Percentiles rank a stretch among this genome's conserved stretches.
Conservation (phyloP, 2,329 filamentous ascomycete species). For the Penicillium paneum region DNA sequence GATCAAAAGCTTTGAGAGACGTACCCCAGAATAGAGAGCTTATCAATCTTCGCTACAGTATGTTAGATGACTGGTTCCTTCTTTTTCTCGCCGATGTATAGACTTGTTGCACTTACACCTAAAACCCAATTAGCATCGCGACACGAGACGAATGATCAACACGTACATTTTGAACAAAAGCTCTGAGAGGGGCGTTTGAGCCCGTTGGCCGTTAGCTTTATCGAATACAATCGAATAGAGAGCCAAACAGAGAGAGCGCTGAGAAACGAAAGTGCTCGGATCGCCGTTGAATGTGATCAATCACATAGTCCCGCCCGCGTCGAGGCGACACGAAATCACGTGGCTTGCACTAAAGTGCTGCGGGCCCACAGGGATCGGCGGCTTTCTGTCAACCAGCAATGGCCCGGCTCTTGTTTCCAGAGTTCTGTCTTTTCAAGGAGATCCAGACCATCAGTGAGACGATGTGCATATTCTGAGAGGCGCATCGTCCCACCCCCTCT, state of each 20-base stretch:
- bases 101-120: constrained; percentile 32
- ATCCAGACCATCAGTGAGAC: background rate
- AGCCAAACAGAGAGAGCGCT: background rate
- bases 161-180: constrained; percentile 18
- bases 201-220: background rate
- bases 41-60: constrained; percentile 73
- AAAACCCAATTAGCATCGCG: constrained; percentile 15
- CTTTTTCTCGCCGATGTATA: background rate
- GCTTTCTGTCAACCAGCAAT: constrained; percentile 1
- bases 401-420: constrained; percentile 5
- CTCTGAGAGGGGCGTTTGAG: background rate
- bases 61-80: background rate
- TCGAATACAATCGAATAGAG: background rate
- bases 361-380: constrained; percentile 19
- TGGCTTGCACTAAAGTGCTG: constrained; percentile 11
- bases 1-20: background rate
- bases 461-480: background rate
- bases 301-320: constrained; percentile 21
- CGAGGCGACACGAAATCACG: constrained; percentile 24
- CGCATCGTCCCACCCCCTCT: background rate
- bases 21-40: constrained; percentile 77
- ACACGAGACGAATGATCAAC: background rate
- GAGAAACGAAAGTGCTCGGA: constrained; percentile 11
- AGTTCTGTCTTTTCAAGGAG: background rate
- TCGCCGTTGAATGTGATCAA: constrained; percentile 14